Conservation (phyloP, 2,329 filamentous ascomycete species). For the Stagonosporopsis cucurbitacearum region DNA sequence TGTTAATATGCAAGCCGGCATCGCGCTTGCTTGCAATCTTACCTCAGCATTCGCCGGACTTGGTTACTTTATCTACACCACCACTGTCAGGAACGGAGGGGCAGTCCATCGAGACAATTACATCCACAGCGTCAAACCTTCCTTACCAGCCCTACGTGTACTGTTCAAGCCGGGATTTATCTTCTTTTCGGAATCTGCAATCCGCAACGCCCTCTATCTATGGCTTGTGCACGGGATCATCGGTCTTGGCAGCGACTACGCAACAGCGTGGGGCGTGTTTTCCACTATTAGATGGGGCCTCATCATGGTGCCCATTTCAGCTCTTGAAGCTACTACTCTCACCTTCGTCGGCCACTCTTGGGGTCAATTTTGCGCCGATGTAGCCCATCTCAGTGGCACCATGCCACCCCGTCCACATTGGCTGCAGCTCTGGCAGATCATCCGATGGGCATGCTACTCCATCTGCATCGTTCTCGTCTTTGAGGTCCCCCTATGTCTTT, state of each 20-base stretch:
- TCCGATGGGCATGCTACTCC: constrained; percentile 62
- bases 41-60: constrained; percentile 56
- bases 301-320: constrained; percentile 74
- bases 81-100: constrained; percentile 44
- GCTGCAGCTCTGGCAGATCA: constrained; percentile 51
- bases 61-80: constrained; percentile 62
- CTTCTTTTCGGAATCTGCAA: constrained; percentile 68
- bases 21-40: constrained; percentile 64
- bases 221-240: constrained; percentile 73
- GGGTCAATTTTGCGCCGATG: constrained; percentile 58
- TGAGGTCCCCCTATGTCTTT: constrained; percentile 68
- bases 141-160: constrained; percentile 54
- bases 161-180: constrained; percentile 64
- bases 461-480: constrained; percentile 60
- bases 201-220: constrained; percentile 73
- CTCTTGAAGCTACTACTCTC: constrained; percentile 69
- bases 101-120: constrained; percentile 16
- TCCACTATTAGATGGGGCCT: constrained; percentile 77
- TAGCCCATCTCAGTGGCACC: constrained; percentile 34
- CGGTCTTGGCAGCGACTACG: constrained; percentile 67
- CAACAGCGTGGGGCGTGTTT: constrained; percentile 76
- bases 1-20: constrained; percentile 69
- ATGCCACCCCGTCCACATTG: constrained; percentile 28
- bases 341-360: constrained; percentile 72
- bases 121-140: constrained; percentile 24